Conservation (phyloP, 495 filamentous ascomycete genomes). For the Cercophora sp. region DNA sequence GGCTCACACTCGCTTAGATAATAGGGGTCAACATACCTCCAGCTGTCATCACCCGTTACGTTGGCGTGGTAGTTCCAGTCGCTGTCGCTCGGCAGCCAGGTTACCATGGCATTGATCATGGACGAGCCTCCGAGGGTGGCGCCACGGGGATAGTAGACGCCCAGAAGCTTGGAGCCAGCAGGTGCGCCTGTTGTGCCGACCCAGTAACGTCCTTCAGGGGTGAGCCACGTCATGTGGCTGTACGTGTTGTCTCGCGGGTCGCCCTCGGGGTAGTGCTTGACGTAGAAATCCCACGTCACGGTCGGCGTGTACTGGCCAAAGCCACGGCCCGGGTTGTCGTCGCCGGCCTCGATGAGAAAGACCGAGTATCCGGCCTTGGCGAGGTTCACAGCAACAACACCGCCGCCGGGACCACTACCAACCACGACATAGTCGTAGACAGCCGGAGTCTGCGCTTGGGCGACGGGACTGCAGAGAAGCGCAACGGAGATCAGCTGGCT, state of each 20-base stretch:
- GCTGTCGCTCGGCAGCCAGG: slow-evolving; percentile 31
- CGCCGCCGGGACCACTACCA: slow-evolving; percentile 52
- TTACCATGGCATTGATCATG: slow-evolving; percentile 37
- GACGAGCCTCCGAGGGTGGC: slow-evolving; percentile 33
- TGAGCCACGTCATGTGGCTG: slow-evolving; percentile 34
- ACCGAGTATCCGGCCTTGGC: slow-evolving; percentile 55
- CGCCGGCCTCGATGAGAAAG: slow-evolving; percentile 56
- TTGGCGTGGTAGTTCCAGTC: slow-evolving; percentile 34
- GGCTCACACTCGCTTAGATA: neutral
- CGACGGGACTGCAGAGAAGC: neutral
- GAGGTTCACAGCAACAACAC: slow-evolving; percentile 52
- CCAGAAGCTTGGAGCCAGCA: slow-evolving; percentile 26
- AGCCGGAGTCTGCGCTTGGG: neutral
- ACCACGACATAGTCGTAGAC: slow-evolving; percentile 37
- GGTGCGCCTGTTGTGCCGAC: slow-evolving; percentile 32
- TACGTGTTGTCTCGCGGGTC: slow-evolving; percentile 28
- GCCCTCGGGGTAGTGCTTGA: slow-evolving; percentile 34
- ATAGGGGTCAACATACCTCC: slow-evolving; percentile 20
- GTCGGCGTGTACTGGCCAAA: slow-evolving; percentile 31
- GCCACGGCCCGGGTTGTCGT: slow-evolving; percentile 35
- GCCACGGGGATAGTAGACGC: slow-evolving; percentile 35
- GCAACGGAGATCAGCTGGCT: neutral
- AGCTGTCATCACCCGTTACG: slow-evolving; percentile 31
- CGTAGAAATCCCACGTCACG: slow-evolving; percentile 38
- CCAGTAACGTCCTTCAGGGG: slow-evolving; percentile 31